These are phyloP conservation scores for Boechera stricta DNA, from an alignment of 345 rosid species.

Conservation along the genomic window DNA sequence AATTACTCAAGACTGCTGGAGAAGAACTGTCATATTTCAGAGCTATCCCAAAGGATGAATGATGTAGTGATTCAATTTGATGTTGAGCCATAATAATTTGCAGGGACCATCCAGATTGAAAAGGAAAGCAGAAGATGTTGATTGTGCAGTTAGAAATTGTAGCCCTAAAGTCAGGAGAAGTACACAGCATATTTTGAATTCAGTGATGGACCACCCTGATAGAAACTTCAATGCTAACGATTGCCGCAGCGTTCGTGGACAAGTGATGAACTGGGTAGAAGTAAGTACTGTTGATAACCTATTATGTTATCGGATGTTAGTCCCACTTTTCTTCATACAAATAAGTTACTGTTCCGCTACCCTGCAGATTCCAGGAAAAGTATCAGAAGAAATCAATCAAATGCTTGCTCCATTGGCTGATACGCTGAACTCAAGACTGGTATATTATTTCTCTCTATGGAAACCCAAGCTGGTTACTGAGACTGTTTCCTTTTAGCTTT, in stretches of 20 bases:
- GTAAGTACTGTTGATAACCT: conserved; percentile 52
- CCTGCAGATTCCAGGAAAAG: conserved; percentile 67
- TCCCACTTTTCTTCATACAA: conserved; percentile 33
- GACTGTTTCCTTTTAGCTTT: conserved; percentile 25
- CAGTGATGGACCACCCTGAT: conserved; percentile 47
- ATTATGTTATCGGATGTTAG: conserved; percentile 27
- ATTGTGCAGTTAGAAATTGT: conserved; percentile 37
- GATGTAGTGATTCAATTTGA: conserved; percentile 25
- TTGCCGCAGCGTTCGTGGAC: conserved; percentile 43
- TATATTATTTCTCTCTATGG: conserved; percentile 42
- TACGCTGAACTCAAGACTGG: conserved; percentile 60
- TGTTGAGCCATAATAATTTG: conserved; percentile 35
- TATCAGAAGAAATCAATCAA: conserved; percentile 55
- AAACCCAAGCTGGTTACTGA: conserved; percentile 30
- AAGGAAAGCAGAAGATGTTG: conserved; percentile 59
- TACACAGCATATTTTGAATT: conserved; percentile 32
- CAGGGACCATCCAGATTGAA: conserved; percentile 53
- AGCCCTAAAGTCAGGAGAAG: conserved; percentile 46
- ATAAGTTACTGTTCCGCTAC: conserved; percentile 28
- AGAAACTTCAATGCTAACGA: conserved; percentile 42
- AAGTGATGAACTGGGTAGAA: conserved; percentile 59
- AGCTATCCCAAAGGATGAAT: conserved; percentile 27
- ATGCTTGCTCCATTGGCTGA: conserved; percentile 57
- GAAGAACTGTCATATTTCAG: conserved; percentile 30
- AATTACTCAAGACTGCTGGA: conserved; percentile 38